Percentiles rank a stretch among this genome's conserved stretches.
Conservation (phyloP, 1,139 yeast genomes). For the Kluyveromyces sp. region DNA sequence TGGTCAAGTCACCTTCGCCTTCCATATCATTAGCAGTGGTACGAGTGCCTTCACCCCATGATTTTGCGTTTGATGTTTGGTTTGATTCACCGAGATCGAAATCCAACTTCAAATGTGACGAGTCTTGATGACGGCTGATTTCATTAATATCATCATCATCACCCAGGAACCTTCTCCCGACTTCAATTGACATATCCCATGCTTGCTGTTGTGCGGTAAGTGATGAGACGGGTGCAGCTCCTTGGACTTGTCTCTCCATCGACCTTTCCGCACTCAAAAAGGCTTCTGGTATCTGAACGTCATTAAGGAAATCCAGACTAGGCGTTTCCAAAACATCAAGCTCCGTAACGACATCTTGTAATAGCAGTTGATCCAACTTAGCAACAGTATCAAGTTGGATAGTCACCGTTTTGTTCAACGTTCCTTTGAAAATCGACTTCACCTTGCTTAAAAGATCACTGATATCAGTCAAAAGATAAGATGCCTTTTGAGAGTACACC, state of each 20-base stretch:
- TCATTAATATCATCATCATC: constrained; percentile 43
- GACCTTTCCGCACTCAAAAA: constrained; percentile 17
- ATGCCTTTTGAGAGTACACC: constrained; percentile 81
- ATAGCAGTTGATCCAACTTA: constrained; percentile 48
- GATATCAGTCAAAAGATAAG: constrained; percentile 77
- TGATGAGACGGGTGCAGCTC: constrained; percentile 15
- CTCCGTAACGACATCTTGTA: constrained; percentile 74
- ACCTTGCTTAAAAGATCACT: constrained; percentile 67
- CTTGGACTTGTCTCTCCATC: constrained; percentile 25
- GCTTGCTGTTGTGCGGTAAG: constrained; percentile 10
- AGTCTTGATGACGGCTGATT: constrained; percentile 9
- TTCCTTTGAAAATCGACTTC: constrained; percentile 61
- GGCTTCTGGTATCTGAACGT: constrained; percentile 12
- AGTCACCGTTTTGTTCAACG: constrained; percentile 28
- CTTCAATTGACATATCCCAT: constrained; percentile 29
- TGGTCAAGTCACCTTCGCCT: not conserved
- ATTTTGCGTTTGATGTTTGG: constrained; percentile 10
- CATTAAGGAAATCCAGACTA: constrained; percentile 42
- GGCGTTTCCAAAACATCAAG: constrained; percentile 64
- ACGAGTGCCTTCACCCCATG: constrained; percentile 62
- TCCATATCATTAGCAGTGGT: constrained; percentile 35
- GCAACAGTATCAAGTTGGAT: constrained; percentile 45
- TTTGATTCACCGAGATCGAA: constrained; percentile 22
- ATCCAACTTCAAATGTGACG: constrained; percentile 27
- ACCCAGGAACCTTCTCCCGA: constrained; percentile 25